phyloP scores from a whole-genome alignment of 352 stramenopile species.

The Globisporangium takayamanum region DNA sequence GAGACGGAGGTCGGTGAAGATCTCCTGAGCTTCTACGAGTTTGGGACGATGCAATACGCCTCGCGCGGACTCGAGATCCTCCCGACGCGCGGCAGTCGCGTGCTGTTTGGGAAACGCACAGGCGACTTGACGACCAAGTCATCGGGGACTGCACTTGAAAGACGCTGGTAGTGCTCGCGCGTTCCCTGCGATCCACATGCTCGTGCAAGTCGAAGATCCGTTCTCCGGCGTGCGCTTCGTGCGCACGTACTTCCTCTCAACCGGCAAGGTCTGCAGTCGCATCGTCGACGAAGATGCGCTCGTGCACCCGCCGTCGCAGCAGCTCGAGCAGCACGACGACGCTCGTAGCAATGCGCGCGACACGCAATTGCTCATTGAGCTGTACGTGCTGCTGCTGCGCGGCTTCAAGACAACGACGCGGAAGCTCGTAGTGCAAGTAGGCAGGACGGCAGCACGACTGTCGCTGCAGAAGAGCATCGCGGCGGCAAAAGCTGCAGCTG shows the following conservation, averaged over 20 bases:
- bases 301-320: conserved; percentile 20
- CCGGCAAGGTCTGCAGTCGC: conserved; percentile 36
- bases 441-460: conserved; percentile 3
- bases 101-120: conserved; percentile 59
- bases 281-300: conserved; percentile 63
- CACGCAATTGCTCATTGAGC: conserved; percentile 27
- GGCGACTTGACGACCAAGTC: conserved; percentile 20
- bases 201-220: conserved; percentile 62
- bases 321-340: conserved; percentile 14
- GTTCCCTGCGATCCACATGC: conserved; percentile 49
- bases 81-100: conserved; percentile 34
- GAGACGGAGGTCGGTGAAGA: conserved; percentile 62
- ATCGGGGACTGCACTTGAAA: conserved; percentile 26
- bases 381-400: conserved; percentile 33
- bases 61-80: conserved; percentile 25
- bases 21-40: conserved; percentile 73
- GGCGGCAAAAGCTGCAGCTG: conserved; percentile 15
- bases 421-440: conserved; percentile 14
- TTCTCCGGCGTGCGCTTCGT: conserved; percentile 58
- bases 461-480: conserved; percentile 21
- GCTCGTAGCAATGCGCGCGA: conserved; percentile 10
- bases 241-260: conserved; percentile 65
- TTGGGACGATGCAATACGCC: conserved; percentile 64
- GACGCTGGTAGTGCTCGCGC: conserved; percentile 20
- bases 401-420: conserved; percentile 24